A percentile compares a stretch with the other conserved stretches of the same genome.
These are phyloP conservation scores for Tympanopsis confertula DNA, from an alignment of 2,329 filamentous ascomycete species.

Conservation along the genomic window DNA sequence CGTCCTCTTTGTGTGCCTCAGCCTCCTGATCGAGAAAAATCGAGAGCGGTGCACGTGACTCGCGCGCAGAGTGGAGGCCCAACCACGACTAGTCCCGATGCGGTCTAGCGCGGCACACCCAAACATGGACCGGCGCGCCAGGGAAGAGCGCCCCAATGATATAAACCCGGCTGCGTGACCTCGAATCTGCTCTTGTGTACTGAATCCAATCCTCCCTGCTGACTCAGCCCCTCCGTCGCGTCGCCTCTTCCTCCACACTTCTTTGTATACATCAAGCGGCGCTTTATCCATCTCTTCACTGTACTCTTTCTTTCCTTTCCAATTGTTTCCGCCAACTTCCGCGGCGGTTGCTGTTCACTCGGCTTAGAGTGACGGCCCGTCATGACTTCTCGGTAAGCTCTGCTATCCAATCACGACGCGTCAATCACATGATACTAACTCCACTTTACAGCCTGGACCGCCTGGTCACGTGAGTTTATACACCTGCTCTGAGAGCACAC, in stretches of 20 bases:
- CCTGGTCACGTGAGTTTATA: constrained; percentile 1
- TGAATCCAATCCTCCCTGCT: too few relatives aligned
- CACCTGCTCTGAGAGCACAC: too few relatives aligned
- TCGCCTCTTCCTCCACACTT: too few relatives aligned
- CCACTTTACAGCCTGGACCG: neutral
- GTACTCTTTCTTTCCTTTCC: too few relatives aligned
- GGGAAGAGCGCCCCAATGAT: constrained; percentile 1
- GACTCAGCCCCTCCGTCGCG: too few relatives aligned
- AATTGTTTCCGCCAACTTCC: neutral
- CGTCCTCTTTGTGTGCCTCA: too few relatives aligned
- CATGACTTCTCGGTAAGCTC: constrained; percentile 1
- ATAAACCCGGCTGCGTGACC: constrained; percentile 1
- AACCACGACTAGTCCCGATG: neutral
- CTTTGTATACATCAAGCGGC: too few relatives aligned
- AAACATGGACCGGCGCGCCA: constrained; percentile 1
- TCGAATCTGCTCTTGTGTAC: too few relatives aligned
- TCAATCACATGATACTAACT: neutral
- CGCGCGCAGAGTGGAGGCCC: too few relatives aligned
- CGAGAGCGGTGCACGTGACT: too few relatives aligned
- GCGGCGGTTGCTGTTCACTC: neutral
- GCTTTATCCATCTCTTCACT: too few relatives aligned
- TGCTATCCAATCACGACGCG: neutral
- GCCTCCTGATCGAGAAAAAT: too few relatives aligned
- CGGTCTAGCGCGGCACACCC: neutral
- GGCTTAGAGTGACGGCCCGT: neutral